Base-by-base conservation (phyloP, 768 basidiomycete genomes). In the Tricholoma furcatifolium region DNA sequence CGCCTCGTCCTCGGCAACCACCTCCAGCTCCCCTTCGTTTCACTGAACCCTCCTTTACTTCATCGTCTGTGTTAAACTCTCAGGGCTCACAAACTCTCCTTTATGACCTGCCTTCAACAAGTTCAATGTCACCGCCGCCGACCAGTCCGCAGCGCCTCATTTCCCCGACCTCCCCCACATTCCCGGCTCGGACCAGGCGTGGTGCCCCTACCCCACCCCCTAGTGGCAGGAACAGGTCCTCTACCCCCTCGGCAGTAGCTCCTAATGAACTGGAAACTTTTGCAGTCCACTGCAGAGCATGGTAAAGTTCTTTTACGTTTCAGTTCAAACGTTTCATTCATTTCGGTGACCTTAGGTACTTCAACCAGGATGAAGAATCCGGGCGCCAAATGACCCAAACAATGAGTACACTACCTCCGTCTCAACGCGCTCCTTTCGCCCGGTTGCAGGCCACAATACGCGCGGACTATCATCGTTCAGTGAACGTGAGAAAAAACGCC, bases 391-490 rank as follows among this genome's bases (percentile, higher is more conserved):
- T 96, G 85, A 88, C 89, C 12, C 85, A 91, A 58, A 91, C 85
- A 3, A 74, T 96, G 42, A 79, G 90, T 41, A 85, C 84, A 31
- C 78, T 93, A 3, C 87, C 88, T 6, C 82, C 91, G 2, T 85
- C 89, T 0, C 92, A 95, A 60, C 86, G 90, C 52, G 91, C 93
- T 8, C 87, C 90, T 1, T 96, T 88, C 67, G 87, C 91, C 18
- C 84, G 90, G 53, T 69, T 95, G 17, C 93, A 96, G 66, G 87
- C 92, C 1, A 88, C 88, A 17, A 86, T 94, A 23, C 85, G 93
- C 39, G 84, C 91, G 36, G 85, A 85, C 41, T 94, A 87, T 63
- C 93, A 96, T 67, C 83, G 85, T 45, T 88, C 84, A 54, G 80
- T 92, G 57, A 87, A 87, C 56, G 80, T 83, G 34, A 79, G 91